Percentiles rank a stretch among this genome's conserved stretches.
Conservation (phyloP, 1,284 basidiomycete species). For the Ganoderma lucidum region DNA sequence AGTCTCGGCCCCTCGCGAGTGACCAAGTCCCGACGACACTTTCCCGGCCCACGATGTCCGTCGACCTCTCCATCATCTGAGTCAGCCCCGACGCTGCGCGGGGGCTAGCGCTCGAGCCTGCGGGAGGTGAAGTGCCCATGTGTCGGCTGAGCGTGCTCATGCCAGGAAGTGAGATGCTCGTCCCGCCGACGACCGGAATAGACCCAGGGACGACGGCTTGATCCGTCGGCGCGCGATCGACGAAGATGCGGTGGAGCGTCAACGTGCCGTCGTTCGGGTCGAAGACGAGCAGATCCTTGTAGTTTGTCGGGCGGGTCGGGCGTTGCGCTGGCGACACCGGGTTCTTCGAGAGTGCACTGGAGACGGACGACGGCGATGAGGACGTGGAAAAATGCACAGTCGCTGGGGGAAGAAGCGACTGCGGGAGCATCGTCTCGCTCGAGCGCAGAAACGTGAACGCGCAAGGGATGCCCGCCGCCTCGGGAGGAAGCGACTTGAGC, state of each 20-base stretch:
- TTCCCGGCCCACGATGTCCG: constrained; percentile 61
- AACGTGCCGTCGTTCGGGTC: constrained; percentile 66
- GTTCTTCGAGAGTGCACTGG: constrained; percentile 43
- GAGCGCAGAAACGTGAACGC: constrained; percentile 64
- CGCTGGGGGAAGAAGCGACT: constrained; percentile 50
- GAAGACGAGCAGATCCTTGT: constrained; percentile 72
- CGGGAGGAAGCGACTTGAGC: constrained; percentile 44
- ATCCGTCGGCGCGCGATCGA: constrained; percentile 50
- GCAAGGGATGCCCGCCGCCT: constrained; percentile 50
- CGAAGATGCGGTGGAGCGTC: constrained; percentile 59
- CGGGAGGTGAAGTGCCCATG: constrained; percentile 35
- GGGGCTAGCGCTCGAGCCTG: constrained; percentile 25
- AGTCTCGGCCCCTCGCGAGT: constrained; percentile 59
- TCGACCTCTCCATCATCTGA: constrained; percentile 43
- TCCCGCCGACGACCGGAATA: constrained; percentile 48
- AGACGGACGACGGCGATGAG: constrained; percentile 42
- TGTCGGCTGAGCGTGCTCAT: constrained; percentile 46
- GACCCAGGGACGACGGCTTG: constrained; percentile 41
- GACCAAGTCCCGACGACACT: constrained; percentile 73
- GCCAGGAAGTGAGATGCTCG: constrained; percentile 54
- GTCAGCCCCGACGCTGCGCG: constrained; percentile 44
- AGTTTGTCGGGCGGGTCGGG: constrained; percentile 50
- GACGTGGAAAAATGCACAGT: constrained; percentile 43
- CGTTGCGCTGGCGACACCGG: constrained; percentile 46
- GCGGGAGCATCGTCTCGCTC: constrained; percentile 45